phyloP scores from a whole-genome alignment of 805 yeast species.

The Candida bentonensis region DNA sequence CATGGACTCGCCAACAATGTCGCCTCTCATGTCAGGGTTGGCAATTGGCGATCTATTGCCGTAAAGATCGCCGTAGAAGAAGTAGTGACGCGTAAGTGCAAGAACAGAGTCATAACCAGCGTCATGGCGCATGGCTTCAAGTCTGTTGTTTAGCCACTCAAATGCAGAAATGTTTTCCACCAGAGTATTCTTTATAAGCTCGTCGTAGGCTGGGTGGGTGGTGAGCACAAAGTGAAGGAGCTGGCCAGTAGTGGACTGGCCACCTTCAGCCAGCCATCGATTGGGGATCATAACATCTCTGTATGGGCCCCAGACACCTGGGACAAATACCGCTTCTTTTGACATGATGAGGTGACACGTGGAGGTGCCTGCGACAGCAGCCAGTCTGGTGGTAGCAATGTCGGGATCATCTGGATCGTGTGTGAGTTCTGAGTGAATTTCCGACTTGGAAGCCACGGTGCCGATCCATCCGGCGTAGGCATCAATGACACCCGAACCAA shows the following conservation, averaged over 20 bases:
- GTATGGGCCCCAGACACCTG: constrained; percentile 99
- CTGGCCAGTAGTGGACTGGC: constrained; percentile 97
- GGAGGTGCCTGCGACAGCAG: constrained; percentile 97
- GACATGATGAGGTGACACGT: constrained; percentile 92
- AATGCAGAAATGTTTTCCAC: constrained; percentile 53
- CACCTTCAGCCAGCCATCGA: constrained; percentile 96
- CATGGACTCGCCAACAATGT: constrained; percentile 86
- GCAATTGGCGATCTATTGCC: constrained; percentile 98
- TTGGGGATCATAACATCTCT: constrained; percentile 83
- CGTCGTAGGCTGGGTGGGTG: constrained; percentile 77
- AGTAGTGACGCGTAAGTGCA: constrained; percentile 67
- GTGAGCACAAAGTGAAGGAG: constrained; percentile 75
- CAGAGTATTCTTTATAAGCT: constrained; percentile 53
- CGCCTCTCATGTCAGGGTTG: constrained; percentile 84
- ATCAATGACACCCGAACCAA: constrained; percentile 93
- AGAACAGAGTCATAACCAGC: constrained; percentile 57
- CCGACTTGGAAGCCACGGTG: constrained; percentile 80
- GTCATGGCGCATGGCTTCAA: constrained; percentile 50
- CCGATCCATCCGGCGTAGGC: constrained; percentile 99
- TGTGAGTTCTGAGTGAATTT: neutral
- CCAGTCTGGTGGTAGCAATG: constrained; percentile 52
- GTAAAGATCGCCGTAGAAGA: constrained; percentile 91
- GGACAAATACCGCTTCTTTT: constrained; percentile 71
- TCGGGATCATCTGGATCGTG: constrained; percentile 28
- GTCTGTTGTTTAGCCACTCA: constrained; percentile 63